These are phyloP conservation scores for Fusarium humuli DNA, from an alignment of 2,329 filamentous ascomycete genomes.

Conservation along the genomic window DNA sequence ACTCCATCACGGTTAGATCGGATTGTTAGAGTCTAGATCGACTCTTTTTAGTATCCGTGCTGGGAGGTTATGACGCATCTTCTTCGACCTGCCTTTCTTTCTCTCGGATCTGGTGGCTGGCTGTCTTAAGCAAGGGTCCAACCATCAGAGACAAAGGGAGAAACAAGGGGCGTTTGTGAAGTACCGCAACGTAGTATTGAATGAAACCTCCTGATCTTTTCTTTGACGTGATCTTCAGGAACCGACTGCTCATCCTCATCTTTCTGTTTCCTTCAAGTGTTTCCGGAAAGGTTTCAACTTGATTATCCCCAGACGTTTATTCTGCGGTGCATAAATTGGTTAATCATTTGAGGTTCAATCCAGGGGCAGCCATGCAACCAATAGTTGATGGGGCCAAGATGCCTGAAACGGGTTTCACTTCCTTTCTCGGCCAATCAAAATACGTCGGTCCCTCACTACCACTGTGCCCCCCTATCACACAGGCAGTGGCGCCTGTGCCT, in stretches of 20 bases:
- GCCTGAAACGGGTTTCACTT: conserved; percentile 47
- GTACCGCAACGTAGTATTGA: background rate
- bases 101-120: conserved; percentile 34
- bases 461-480: conserved; percentile 12
- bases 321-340: conserved; percentile 18
- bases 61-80: conserved; percentile 13
- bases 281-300: conserved; percentile 37
- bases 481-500: conserved; percentile 20
- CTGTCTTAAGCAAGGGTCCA: conserved; percentile 31
- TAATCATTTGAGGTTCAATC: conserved; percentile 1
- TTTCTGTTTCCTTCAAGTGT: conserved; percentile 32
- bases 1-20: conserved; percentile 18
- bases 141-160: conserved; percentile 23
- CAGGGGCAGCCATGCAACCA: conserved; percentile 27
- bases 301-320: conserved; percentile 22
- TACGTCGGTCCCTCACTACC: conserved; percentile 21
- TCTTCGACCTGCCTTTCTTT: conserved; percentile 33
- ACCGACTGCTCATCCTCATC: conserved; percentile 26
- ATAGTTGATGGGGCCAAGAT: conserved; percentile 27
- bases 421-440: conserved; percentile 28
- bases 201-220: conserved; percentile 6
- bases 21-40: conserved; percentile 8
- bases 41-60: background rate
- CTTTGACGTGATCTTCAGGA: conserved; percentile 29
- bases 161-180: conserved; percentile 19